Evolutionary conservation across 2,329 filamentous ascomycete species (phyloP), one percentile per base, ranked within the genome.

Genomic region (Hansfordia pulvinata): DNA sequence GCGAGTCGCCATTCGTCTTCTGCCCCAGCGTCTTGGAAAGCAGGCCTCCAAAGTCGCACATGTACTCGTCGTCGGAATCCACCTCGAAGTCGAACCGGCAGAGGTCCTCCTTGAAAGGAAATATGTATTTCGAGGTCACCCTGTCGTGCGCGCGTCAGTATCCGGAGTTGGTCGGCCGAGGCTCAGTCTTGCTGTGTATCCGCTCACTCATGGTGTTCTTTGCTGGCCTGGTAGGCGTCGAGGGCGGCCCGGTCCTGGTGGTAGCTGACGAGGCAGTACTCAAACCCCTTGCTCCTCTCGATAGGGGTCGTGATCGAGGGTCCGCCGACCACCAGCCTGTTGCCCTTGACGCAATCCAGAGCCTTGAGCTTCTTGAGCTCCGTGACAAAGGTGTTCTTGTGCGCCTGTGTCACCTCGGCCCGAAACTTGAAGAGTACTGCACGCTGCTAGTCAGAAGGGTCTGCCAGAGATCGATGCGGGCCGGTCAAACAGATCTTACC

Each of bases 41-140:
- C 4, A 24, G 16, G 7, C 23, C 23, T 4, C 14, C 23, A 17
- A 24, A 24, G 14, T 16, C 23, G 14, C 40, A 41, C 19, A 41
- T 29, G 20, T 35, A 28, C 30, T 56, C 49, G 31, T 58, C 55
- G 22, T 52, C 51, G 8, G 41, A 32, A 3, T 54, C 52, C 13
- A 64, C 56, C 28, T 69, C 63, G 34, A 69, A 69, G 35, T 69
- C 65, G 36, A 68, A 69, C 11, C 64, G 48, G 10, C 53, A 52
- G 2, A 69, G 42, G 30, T 69, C 62, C 26, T 69, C 63, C 11
- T 58, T 60, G 35, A 53, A 69, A 0, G 64, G 64, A 43, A 58
- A 65, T 6, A 70, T 43, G 26, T 60, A 62, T 4, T 51, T 56
- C 17, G 50, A 57, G 0, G 64, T 69, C 0, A 69, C 61, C 26